These are phyloP conservation scores for Paramecium primaurelia DNA, from an alignment of 73 alveolate genomes.

Conservation along the genomic window DNA sequence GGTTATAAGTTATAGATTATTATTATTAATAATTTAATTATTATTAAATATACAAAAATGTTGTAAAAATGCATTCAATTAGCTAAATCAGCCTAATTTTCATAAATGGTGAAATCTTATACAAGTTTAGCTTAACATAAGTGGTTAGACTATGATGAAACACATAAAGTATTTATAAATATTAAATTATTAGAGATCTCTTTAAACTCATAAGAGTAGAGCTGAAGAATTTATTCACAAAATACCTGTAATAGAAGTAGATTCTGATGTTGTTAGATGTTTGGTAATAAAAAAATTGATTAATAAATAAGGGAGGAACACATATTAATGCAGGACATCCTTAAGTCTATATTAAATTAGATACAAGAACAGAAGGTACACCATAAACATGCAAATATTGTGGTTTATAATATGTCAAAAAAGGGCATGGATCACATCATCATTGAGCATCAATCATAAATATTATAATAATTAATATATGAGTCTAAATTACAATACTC, in stretches of 20 bases:
- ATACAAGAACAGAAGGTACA: conserved; percentile 60
- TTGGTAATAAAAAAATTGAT: conserved; percentile 24
- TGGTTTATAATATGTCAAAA: conserved; percentile 64
- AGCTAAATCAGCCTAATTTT: not conserved
- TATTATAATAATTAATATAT: not conserved
- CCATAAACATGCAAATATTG: conserved; percentile 67
- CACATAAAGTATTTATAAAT: not conserved
- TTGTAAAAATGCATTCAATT: not conserved
- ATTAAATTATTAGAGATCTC: not conserved
- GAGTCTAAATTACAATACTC: conserved; percentile 15
- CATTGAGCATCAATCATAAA: not conserved
- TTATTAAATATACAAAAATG: not conserved
- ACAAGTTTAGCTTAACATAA: conserved; percentile 12
- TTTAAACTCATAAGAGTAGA: conserved; percentile 58
- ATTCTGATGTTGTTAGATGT: conserved; percentile 66
- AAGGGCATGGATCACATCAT: conserved; percentile 54
- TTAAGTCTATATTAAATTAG: conserved; percentile 59
- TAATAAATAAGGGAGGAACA: conserved; percentile 51
- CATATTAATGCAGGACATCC: conserved; percentile 69
- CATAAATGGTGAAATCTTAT: not conserved
- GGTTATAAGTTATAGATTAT: not conserved
- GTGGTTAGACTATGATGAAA: conserved; percentile 37
- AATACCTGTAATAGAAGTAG: conserved; percentile 66
- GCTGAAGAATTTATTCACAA: conserved; percentile 70
- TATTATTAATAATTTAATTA: not conserved